phyloP scores from a whole-genome alignment of 2,329 filamentous ascomycete species.

The Phyllachora maydis region DNA sequence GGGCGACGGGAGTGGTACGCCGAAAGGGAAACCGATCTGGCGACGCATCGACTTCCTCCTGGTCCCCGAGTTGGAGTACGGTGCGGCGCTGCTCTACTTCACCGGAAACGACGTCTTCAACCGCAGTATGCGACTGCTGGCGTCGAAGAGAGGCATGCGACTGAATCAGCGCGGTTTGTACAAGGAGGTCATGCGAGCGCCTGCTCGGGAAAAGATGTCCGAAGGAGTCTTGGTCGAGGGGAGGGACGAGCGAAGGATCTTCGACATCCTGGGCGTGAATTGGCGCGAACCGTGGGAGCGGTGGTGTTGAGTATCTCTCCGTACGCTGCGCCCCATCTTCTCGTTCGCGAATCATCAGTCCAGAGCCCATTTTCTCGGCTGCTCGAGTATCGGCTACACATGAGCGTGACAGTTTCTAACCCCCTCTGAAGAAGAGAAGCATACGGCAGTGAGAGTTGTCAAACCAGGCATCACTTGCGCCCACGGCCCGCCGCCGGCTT shows the following conservation, averaged over 20 bases:
- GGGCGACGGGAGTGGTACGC: constrained; percentile 4
- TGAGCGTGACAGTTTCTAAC: too few species aligned
- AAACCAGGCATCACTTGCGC: too few species aligned
- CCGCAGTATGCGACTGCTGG: constrained; percentile 55
- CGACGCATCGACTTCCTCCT: constrained; percentile 69
- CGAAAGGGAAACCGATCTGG: constrained; percentile 33
- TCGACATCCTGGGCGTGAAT: constrained; percentile 61
- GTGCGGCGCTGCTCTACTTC: constrained; percentile 82
- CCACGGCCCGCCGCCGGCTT: too few species aligned
- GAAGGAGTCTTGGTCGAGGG: constrained; percentile 56
- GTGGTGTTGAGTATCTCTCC: constrained; percentile 58
- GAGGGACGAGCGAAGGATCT: constrained; percentile 57
- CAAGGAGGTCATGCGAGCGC: constrained; percentile 42
- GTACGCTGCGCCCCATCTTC: too few species aligned
- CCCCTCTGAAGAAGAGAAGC: too few species aligned
- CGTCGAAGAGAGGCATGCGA: constrained; percentile 61
- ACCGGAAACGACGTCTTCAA: constrained; percentile 95
- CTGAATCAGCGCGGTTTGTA: constrained; percentile 73
- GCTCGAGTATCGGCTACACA: too few species aligned
- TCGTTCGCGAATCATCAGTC: too few species aligned
- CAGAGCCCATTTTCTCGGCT: too few species aligned
- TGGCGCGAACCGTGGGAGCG: constrained; percentile 64
- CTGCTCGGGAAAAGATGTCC: constrained; percentile 34
- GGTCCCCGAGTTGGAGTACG: constrained; percentile 60
- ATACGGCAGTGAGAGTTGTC: too few species aligned